Conservation (phyloP, 2,329 filamentous ascomycete genomes). For the Ampelomyces quisqualis region DNA sequence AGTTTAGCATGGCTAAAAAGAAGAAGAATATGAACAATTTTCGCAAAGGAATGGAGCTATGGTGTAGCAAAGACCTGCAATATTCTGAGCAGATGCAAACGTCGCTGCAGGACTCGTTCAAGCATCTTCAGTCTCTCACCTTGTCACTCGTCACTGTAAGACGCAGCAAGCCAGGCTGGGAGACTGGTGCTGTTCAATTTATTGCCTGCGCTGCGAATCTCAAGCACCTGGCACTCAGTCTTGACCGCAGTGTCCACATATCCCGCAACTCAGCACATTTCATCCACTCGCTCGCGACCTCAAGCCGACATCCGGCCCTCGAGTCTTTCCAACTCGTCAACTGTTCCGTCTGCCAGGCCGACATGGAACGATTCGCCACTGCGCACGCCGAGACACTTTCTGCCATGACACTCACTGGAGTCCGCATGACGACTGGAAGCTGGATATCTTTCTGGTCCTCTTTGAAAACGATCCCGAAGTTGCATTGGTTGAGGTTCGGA, state of each 20-base stretch:
- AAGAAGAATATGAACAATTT: conserved; percentile 7
- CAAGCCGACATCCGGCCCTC: conserved; percentile 13
- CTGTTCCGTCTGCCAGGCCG: conserved; percentile 14
- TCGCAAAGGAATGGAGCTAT: conserved; percentile 15
- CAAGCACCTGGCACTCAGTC: conserved; percentile 20
- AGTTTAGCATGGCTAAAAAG: conserved; percentile 23
- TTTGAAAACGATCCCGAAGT: conserved; percentile 6
- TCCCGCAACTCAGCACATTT: conserved; percentile 20
- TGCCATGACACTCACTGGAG: conserved; percentile 12
- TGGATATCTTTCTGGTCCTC: conserved; percentile 16
- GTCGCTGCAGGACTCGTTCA: conserved; percentile 16
- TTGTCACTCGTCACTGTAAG: conserved; percentile 20
- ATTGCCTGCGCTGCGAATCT: conserved; percentile 20
- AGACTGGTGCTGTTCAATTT: conserved; percentile 22
- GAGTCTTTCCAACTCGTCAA: conserved; percentile 20
- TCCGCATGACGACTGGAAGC: conserved; percentile 14
- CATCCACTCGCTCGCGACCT: conserved; percentile 16
- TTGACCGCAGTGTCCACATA: conserved; percentile 14
- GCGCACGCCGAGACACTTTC: conserved; percentile 18
- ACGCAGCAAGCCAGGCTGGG: conserved; percentile 23
- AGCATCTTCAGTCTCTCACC: conserved; percentile 15
- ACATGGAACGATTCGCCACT: conserved; percentile 16
- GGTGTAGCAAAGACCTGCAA: conserved; percentile 16
- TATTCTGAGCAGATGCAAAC: conserved; percentile 11
- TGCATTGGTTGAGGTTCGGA: conserved; percentile 11